A percentile compares a stretch with the other conserved stretches of the same genome.
phyloP scores from a whole-genome alignment of 257 asterid species.

The Ballota nigra region DNA sequence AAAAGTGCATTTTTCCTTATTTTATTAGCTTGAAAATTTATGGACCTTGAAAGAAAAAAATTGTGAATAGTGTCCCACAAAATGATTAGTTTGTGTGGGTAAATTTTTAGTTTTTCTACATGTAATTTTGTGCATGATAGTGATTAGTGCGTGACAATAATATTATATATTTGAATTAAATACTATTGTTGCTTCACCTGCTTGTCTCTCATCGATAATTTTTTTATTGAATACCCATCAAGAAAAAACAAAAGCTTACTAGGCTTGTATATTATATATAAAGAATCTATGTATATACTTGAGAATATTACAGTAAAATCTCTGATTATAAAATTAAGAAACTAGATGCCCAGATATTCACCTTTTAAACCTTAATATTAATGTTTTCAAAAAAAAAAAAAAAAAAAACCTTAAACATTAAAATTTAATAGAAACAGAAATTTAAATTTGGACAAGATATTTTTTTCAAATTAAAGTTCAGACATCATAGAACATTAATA shows the following conservation, averaged over 20 bases:
- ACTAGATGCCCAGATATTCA: background rate
- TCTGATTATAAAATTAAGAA: background rate
- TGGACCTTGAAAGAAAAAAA: no score
- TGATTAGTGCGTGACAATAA: background rate
- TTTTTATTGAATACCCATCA: background rate
- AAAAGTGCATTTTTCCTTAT: no score
- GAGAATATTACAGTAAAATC: background rate
- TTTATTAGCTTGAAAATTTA: no score
- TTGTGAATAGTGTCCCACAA: no score
- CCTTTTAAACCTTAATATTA: no score
- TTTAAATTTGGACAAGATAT: background rate
- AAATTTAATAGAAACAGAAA: background rate
- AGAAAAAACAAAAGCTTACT: background rate
- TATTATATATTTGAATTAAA: background rate
- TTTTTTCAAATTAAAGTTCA: background rate
- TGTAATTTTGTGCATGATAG: constrained; percentile 1
- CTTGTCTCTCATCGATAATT: constrained; percentile 1
- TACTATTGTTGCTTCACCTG: background rate
- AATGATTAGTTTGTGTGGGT: no score
- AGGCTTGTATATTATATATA: background rate
- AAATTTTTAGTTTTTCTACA: no score
- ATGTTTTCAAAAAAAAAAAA: no score
- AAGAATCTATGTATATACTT: background rate
- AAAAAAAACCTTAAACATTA: no score
- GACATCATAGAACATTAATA: background rate